A percentile compares a stretch with the other conserved stretches of the same genome.
phyloP scores from a whole-genome alignment of 2,329 filamentous ascomycete species.

The Penicillium nordicum region DNA sequence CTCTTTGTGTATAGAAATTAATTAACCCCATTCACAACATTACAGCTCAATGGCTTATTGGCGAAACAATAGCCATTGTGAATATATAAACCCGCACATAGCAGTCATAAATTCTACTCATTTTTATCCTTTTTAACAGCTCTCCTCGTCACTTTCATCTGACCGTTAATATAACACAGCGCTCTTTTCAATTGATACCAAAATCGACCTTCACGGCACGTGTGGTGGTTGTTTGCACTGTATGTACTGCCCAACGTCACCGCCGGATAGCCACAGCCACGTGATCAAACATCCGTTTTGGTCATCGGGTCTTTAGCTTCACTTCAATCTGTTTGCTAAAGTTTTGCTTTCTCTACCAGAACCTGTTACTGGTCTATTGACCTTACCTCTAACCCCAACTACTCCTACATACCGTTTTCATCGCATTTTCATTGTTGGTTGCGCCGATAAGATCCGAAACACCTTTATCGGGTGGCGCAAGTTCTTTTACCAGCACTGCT shows the following conservation, averaged over 20 bases:
- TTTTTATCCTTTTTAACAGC: neutral
- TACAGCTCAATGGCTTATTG: neutral
- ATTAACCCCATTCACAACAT: neutral
- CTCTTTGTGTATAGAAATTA: neutral
- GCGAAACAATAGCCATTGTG: neutral
- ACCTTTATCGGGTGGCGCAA: constrained; percentile 19
- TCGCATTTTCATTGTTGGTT: neutral
- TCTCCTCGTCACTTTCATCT: neutral
- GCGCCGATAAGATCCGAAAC: constrained; percentile 3
- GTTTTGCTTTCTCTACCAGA: neutral
- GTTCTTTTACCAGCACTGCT: constrained; percentile 6
- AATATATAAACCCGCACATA: neutral
- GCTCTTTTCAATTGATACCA: neutral
- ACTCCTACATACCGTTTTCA: neutral
- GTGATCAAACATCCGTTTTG: neutral
- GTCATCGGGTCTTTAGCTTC: constrained; percentile 9
- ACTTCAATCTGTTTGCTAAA: neutral
- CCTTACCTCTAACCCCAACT: neutral
- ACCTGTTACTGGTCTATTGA: neutral
- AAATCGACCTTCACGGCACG: neutral
- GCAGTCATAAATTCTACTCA: neutral
- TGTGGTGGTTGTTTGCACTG: neutral
- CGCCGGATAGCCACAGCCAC: constrained; percentile 70
- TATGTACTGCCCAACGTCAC: constrained; percentile 49
- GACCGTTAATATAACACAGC: neutral